Evolutionary conservation across 805 yeast species (phyloP).

Genomic region (Zygosaccharomyces kombuchaensis): DNA sequence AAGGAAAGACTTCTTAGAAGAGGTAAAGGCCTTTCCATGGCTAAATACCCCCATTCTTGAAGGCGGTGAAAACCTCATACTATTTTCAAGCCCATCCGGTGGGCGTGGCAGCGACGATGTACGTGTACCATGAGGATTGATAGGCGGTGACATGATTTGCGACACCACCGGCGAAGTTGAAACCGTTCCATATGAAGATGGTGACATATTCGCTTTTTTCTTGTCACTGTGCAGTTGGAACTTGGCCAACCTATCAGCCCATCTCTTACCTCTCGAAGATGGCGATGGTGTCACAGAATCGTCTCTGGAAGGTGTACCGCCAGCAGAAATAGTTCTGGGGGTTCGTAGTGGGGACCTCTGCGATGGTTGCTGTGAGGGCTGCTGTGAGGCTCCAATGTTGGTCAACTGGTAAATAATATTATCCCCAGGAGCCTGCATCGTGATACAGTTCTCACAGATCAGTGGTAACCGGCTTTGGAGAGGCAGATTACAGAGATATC

Average conservation of each 20-base stretch:
- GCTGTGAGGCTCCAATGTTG: constrained; percentile 17
- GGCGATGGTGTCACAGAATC: constrained; percentile 15
- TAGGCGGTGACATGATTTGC: constrained; percentile 5
- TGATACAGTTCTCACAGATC: neutral
- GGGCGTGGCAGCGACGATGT: constrained; percentile 32
- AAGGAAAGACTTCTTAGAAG: constrained; percentile 26
- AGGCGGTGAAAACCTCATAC: constrained; percentile 6
- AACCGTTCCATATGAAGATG: constrained; percentile 3
- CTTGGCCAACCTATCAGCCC: constrained; percentile 25
- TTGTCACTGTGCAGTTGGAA: constrained; percentile 16
- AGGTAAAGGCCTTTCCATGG: constrained; percentile 4
- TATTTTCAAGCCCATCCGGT: constrained; percentile 6
- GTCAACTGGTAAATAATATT: constrained; percentile 14
- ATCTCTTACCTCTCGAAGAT: constrained; percentile 21
- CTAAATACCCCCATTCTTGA: constrained; percentile 19
- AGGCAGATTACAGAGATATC: neutral
- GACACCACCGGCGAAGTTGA: constrained; percentile 3
- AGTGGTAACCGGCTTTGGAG: neutral
- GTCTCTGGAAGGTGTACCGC: constrained; percentile 4
- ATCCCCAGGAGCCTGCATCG: constrained; percentile 12
- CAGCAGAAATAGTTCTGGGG: constrained; percentile 8
- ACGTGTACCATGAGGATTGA: constrained; percentile 19
- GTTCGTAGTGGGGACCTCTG: constrained; percentile 12
- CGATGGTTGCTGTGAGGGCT: constrained; percentile 10
- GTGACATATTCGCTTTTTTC: constrained; percentile 11